phyloP scores from a whole-genome alignment of 768 basidiomycete genomes.

The Holtermanniella nyarrowii region DNA sequence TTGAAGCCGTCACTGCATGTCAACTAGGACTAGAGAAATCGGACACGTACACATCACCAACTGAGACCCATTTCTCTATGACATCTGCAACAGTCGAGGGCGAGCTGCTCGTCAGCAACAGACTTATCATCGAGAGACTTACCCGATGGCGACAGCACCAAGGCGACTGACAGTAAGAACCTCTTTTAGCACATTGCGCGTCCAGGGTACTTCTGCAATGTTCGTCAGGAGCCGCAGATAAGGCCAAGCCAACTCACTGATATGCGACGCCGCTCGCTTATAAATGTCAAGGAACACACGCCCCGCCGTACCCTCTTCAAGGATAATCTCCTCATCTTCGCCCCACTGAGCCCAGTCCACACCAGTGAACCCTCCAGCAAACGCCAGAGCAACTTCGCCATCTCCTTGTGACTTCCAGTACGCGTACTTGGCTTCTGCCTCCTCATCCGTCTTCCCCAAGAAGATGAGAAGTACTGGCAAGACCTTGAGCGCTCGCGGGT shows the following conservation, averaged over 20 bases:
- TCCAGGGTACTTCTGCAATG: background rate
- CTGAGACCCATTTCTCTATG: background rate
- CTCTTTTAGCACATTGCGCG: background rate
- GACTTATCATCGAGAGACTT: background rate
- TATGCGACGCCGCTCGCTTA: background rate
- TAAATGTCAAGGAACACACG: background rate
- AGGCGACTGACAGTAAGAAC: background rate
- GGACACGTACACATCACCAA: background rate
- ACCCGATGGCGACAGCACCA: background rate
- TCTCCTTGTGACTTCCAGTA: background rate
- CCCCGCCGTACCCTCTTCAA: background rate
- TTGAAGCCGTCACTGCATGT: background rate
- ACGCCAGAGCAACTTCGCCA: background rate
- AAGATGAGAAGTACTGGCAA: background rate
- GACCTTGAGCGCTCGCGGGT: conserved; percentile 3
- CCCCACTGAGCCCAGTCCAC: background rate
- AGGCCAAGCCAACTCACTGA: background rate
- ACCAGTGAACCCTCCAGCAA: background rate
- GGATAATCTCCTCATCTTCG: background rate
- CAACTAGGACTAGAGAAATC: background rate
- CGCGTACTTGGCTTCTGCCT: background rate
- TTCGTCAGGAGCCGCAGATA: too few relatives aligned
- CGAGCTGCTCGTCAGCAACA: background rate
- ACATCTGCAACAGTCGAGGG: background rate
- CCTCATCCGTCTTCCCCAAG: conserved; percentile 1